These are phyloP conservation scores for Saccharum hybrid DNA, from an alignment of 202 grass and related monocot genomes.

Conservation along the genomic window DNA sequence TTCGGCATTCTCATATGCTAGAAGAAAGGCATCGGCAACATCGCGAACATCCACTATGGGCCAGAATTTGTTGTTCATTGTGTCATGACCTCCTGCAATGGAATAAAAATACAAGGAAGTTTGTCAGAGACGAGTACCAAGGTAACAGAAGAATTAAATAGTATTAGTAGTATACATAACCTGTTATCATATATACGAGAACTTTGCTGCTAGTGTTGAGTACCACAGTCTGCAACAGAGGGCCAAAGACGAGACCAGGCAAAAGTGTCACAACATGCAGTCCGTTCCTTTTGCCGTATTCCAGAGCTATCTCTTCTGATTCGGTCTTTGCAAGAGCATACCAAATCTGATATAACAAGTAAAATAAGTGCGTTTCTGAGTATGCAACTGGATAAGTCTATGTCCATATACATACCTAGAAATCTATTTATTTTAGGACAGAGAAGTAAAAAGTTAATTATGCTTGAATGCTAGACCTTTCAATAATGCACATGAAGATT, in stretches of 20 bases:
- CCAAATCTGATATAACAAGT: slow-evolving; percentile 46
- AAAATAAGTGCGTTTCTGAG: not conserved
- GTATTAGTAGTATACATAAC: slow-evolving; percentile 3
- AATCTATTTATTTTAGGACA: not conserved
- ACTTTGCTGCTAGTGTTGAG: slow-evolving; percentile 52
- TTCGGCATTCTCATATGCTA: slow-evolving; percentile 42
- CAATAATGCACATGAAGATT: not conserved
- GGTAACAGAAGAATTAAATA: not conserved
- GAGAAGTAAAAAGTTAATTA: not conserved
- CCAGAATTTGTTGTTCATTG: slow-evolving; percentile 40
- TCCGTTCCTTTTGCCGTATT: slow-evolving; percentile 39
- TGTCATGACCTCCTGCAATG: slow-evolving; percentile 43
- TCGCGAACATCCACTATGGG: slow-evolving; percentile 60
- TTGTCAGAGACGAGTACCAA: not conserved
- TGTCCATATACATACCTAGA: not conserved
- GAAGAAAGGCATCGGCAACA: slow-evolving; percentile 29
- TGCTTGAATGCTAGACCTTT: not conserved
- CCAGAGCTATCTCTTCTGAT: slow-evolving; percentile 47
- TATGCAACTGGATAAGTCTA: not conserved
- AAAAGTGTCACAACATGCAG: slow-evolving; percentile 40
- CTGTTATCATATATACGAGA: slow-evolving; percentile 54
- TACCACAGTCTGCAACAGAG: slow-evolving; percentile 41
- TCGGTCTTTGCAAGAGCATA: slow-evolving; percentile 50
- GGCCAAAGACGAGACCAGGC: slow-evolving; percentile 53
- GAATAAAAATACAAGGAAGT: not conserved